Base-by-base conservation (phyloP, 768 basidiomycete genomes). In the Podaxis carcinomalis region DNA sequence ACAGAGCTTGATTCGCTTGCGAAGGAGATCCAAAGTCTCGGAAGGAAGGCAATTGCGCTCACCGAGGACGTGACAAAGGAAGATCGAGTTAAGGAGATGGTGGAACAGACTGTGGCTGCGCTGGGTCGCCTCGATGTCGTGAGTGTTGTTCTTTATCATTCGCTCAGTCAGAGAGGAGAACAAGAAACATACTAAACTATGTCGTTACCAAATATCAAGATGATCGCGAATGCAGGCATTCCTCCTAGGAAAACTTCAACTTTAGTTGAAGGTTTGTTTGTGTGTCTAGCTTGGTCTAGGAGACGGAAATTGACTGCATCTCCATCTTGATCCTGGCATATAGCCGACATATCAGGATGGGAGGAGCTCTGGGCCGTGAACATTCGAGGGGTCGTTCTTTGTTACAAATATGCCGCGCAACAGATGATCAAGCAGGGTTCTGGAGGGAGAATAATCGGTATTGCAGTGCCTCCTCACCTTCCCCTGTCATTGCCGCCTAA, bases 331-430 rank as follows among this genome's bases (percentile, higher is more conserved):
- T 27, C 21, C 32, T 53, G 4, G 3, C 9, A 27, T 55, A n/a
- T 19, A 74, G 74, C 72, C 4, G 66, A 71, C 1, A 50, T 62
- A 2, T 72, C 70, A 4, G 70, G 74, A 0, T 80, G 73, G 75
- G 76, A 86, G 65, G 70, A 66, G 66, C 36, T 73, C 6, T 71
- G 80, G 62, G 72, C 76, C 3, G 72, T 87, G 64, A 88, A 89
- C 65, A 73, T 79, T 61, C 78, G 81, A 58, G 86, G 85, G 50
- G 72, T 78, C 2, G 85, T 83, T 72, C 77, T 83, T 62, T 87
- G 84, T 67, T 88, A 87, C 47, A 84, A 87, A 57, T 77, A 86
- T 62, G 88, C 86, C 2, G 86, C 83, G n/a, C 73, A 73, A 54
- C 81, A 83, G 65, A 89, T 89, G 88, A 71, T 71, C 23, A 75